phyloP scores from a whole-genome alignment of 106 monocot genomes.

The Xerophyta viscosa region DNA sequence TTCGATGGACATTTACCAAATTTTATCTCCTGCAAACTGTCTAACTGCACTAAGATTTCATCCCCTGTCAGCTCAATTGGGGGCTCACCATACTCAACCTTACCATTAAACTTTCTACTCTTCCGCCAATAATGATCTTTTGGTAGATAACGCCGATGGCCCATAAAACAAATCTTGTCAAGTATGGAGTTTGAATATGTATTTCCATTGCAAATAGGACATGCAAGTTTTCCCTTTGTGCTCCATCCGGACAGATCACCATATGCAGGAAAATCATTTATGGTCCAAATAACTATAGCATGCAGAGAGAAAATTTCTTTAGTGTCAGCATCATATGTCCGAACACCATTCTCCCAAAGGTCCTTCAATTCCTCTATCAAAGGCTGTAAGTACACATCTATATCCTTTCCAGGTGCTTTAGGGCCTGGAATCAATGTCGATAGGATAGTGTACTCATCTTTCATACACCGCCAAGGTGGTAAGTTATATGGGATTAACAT shows the following conservation, averaged over 20 bases:
- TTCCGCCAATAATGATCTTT: neutral
- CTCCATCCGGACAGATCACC: slow-evolving; percentile 10
- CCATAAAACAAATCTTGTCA: slow-evolving; percentile 2
- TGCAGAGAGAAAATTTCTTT: slow-evolving; percentile 10
- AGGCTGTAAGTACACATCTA: slow-evolving; percentile 9
- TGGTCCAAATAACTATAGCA: slow-evolving; percentile 5
- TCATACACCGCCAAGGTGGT: slow-evolving; percentile 9
- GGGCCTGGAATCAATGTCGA: neutral
- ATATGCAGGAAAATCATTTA: slow-evolving; percentile 15
- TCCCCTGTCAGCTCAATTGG: neutral
- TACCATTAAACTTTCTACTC: neutral
- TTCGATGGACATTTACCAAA: neutral
- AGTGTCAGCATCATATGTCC: slow-evolving; percentile 8
- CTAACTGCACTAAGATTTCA: neutral
- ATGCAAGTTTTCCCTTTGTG: slow-evolving; percentile 10
- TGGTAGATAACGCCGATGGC: slow-evolving; percentile 5
- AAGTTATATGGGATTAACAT: slow-evolving; percentile 4
- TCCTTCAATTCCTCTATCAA: slow-evolving; percentile 4
- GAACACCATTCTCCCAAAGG: neutral
- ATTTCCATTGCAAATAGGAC: slow-evolving; percentile 1
- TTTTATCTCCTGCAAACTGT: neutral
- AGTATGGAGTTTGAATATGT: neutral
- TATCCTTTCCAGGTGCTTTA: neutral
- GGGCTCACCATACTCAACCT: neutral
- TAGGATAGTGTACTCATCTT: neutral